phyloP scores from a whole-genome alignment of 2,329 filamentous ascomycete species.

The Kalaharituber pfeilii region DNA sequence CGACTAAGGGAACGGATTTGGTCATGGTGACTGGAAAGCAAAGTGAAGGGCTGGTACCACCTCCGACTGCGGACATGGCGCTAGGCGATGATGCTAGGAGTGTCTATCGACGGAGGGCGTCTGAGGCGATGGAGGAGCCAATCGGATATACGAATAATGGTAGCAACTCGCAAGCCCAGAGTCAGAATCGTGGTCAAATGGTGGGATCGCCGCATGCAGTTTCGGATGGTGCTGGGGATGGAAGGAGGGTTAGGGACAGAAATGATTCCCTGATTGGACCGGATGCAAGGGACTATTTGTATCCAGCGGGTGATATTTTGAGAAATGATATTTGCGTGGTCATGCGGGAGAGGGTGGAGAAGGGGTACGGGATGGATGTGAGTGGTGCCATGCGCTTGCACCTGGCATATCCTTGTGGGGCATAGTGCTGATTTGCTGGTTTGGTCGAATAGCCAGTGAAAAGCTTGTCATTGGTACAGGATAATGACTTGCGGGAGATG shows the following conservation, averaged over 20 bases:
- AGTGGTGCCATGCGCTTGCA: slow-evolving; percentile 7
- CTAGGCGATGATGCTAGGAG: background rate
- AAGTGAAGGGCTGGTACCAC: background rate
- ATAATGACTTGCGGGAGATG: slow-evolving; percentile 49
- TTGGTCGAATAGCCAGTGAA: slow-evolving; percentile 9
- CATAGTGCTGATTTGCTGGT: background rate
- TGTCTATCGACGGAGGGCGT: background rate
- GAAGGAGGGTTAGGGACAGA: background rate
- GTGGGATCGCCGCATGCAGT: background rate
- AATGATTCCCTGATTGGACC: slow-evolving; percentile 10
- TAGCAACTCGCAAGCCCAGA: no score
- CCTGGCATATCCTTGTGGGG: slow-evolving; percentile 19
- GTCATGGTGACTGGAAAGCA: background rate
- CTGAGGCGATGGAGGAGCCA: background rate
- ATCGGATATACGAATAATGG: background rate
- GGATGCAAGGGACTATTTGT: slow-evolving; percentile 18
- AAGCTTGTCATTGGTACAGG: slow-evolving; percentile 13
- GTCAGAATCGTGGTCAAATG: background rate
- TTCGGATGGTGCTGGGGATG: background rate
- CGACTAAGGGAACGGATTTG: background rate
- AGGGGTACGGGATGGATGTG: slow-evolving; percentile 21
- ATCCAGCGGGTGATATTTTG: slow-evolving; percentile 19
- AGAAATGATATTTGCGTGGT: slow-evolving; percentile 22
- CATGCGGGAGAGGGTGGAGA: slow-evolving; percentile 20
- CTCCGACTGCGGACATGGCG: background rate